Evolutionary conservation across 2,329 filamentous ascomycete genomes (phyloP).

Genomic region (Rosellinia necatrix): DNA sequence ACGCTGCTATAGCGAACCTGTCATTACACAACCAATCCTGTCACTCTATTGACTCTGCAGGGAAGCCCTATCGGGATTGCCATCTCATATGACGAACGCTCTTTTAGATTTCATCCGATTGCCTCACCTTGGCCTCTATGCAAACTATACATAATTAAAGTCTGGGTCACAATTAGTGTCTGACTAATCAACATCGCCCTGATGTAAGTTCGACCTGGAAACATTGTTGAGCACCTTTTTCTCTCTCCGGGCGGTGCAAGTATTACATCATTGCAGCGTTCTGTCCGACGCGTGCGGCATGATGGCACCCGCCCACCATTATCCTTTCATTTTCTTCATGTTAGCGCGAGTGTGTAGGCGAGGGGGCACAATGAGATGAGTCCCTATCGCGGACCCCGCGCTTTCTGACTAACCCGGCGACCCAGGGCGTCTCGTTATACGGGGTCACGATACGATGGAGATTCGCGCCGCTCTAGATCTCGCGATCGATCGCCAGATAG

Average conservation of each 20-base stretch:
- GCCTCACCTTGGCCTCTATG: constrained; percentile 13
- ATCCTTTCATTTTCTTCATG: too few species aligned
- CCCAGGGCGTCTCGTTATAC: constrained; percentile 58
- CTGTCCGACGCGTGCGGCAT: too few species aligned
- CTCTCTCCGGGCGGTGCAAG: neutral
- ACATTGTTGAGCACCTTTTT: neutral
- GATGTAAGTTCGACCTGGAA: constrained; percentile 30
- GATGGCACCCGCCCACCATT: neutral
- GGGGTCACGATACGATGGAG: constrained; percentile 65
- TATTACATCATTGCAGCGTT: too few species aligned
- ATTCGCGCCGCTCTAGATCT: constrained; percentile 65
- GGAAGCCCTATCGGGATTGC: neutral
- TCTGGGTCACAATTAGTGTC: neutral
- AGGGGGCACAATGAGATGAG: too few species aligned
- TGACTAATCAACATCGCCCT: constrained; percentile 1
- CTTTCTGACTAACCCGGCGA: constrained; percentile 20
- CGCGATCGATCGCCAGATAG: constrained; percentile 72
- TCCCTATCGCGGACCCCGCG: neutral
- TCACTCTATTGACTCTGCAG: neutral
- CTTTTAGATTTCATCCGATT: neutral
- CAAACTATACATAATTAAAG: constrained; percentile 15
- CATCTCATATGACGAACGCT: neutral
- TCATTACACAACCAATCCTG: neutral
- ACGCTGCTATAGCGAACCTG: neutral
- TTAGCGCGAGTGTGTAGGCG: too few species aligned